Evolutionary conservation across 2,329 filamentous ascomycete genomes (phyloP).

Genomic region (Endoconidiophora polonica): DNA sequence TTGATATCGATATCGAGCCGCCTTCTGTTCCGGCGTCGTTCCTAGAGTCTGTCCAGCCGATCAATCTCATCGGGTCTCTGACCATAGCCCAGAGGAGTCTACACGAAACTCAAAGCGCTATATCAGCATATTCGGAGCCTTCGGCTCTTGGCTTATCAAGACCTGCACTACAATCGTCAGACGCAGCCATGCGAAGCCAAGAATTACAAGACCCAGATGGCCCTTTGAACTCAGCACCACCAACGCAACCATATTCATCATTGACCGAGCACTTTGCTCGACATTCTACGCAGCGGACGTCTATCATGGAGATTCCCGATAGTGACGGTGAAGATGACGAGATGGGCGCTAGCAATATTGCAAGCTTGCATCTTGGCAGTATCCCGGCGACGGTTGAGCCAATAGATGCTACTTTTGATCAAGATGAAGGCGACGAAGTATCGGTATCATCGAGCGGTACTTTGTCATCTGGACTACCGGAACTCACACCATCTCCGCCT

Average conservation of each 20-base stretch:
- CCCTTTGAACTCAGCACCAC: background rate
- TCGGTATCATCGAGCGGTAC: background rate
- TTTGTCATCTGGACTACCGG: background rate
- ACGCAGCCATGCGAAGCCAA: too few species aligned
- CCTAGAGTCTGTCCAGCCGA: background rate
- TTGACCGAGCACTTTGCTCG: background rate
- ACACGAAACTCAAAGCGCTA: too few species aligned
- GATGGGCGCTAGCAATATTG: background rate
- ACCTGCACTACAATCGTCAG: too few species aligned
- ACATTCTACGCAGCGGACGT: background rate
- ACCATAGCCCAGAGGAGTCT: too few species aligned
- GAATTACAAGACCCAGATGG: too few species aligned
- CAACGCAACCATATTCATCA: background rate
- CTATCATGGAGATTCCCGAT: conserved; percentile 11
- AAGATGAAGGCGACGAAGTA: background rate
- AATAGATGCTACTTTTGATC: background rate
- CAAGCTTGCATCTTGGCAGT: background rate
- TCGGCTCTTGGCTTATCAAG: too few species aligned
- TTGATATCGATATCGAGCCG: too few species aligned
- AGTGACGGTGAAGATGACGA: conserved; percentile 8
- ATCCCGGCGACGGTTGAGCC: background rate
- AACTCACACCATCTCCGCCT: background rate
- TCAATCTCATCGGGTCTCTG: background rate
- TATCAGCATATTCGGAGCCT: too few species aligned
- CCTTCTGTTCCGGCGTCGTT: background rate